Evolutionary conservation across 768 basidiomycete genomes (phyloP).

Genomic region (Auricularia auricula-judae): DNA sequence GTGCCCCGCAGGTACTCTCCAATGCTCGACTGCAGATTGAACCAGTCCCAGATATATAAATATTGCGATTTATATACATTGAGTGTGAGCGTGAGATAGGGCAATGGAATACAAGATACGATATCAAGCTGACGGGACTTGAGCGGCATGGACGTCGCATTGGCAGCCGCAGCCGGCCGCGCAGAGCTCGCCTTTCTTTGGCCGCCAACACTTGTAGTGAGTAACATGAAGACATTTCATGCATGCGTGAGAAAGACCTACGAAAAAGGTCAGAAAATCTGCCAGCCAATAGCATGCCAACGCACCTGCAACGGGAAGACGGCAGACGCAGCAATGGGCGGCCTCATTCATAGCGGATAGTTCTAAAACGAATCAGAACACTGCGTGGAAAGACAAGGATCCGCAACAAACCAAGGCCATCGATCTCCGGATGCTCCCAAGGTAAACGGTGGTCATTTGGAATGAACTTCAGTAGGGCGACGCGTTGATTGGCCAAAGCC

Average conservation of each 20-base stretch:
- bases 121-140: no score
- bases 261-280: neutral
- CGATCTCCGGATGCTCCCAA: conserved; percentile 16
- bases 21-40: no score
- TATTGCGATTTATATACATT: no score
- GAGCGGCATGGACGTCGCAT: conserved; percentile 20
- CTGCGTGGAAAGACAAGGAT: conserved; percentile 12
- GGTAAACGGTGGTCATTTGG: conserved; percentile 20
- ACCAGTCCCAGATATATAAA: no score
- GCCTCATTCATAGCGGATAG: conserved; percentile 29
- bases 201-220: conserved; percentile 55
- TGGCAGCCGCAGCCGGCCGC: conserved; percentile 61
- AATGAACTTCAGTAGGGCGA: conserved; percentile 63
- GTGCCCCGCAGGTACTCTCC: no score
- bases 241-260: conserved; percentile 56
- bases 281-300: neutral
- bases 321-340: conserved; percentile 57
- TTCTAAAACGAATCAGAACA: conserved; percentile 24
- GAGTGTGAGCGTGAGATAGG: no score
- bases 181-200: conserved; percentile 39
- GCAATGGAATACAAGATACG: neutral
- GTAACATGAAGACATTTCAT: conserved; percentile 51
- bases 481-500: conserved; percentile 57
- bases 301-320: conserved; percentile 64
- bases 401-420: conserved; percentile 20